phyloP scores from a whole-genome alignment of 2,329 filamentous ascomycete species.

The Beauveria sp. region DNA sequence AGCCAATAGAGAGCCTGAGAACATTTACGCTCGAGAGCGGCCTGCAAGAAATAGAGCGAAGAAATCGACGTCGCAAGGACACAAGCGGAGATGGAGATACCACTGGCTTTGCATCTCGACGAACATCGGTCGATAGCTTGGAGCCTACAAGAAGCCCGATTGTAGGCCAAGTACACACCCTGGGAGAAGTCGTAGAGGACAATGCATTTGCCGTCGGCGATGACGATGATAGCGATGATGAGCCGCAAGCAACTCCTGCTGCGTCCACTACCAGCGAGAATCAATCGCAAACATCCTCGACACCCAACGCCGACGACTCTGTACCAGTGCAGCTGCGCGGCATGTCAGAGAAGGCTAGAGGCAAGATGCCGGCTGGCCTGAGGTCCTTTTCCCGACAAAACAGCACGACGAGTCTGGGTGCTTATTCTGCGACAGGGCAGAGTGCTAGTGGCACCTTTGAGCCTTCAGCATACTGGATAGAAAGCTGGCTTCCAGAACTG shows the following conservation, averaged over 20 bases:
- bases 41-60: conserved; percentile 81
- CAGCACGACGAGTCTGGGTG: conserved; percentile 72
- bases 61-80: conserved; percentile 64
- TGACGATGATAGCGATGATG: conserved; percentile 44
- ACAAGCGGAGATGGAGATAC: conserved; percentile 41
- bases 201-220: conserved; percentile 78
- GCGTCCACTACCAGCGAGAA: conserved; percentile 58
- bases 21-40: conserved; percentile 88
- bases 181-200: conserved; percentile 48
- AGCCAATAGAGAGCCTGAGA: conserved; percentile 75
- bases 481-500: conserved; percentile 86
- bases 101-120: conserved; percentile 40
- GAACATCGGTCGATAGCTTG: conserved; percentile 61
- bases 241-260: conserved; percentile 47
- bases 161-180: conserved; percentile 17
- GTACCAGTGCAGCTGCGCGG: conserved; percentile 76
- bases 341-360: conserved; percentile 95
- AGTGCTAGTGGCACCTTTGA: conserved; percentile 59
- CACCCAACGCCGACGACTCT: conserved; percentile 63
- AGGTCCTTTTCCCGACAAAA: conserved; percentile 85
- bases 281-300: conserved; percentile 59
- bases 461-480: conserved; percentile 79
- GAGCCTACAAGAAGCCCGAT: conserved; percentile 46
- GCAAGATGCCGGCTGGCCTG: conserved; percentile 84
- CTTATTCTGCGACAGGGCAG: conserved; percentile 51